A percentile compares a stretch with the other conserved stretches of the same genome.
Evolutionary conservation across 163 green algal species (phyloP).

Genomic region (Prototheca cutis): DNA sequence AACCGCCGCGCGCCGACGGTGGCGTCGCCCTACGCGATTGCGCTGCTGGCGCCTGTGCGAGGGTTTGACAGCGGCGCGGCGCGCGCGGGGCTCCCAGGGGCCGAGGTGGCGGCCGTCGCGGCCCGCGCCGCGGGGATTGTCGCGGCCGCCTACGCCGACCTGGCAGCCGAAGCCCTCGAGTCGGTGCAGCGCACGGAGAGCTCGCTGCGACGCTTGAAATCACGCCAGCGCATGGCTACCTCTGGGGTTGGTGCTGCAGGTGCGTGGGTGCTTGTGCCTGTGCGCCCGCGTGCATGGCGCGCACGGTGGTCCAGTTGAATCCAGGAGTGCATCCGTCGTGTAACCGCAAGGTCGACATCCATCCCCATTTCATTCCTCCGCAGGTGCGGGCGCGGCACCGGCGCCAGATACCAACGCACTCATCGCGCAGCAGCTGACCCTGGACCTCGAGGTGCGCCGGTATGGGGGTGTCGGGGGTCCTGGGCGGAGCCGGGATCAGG

Average conservation of each 20-base stretch:
- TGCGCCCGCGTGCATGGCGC: neutral
- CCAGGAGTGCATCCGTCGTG: too few species aligned
- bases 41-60: slow-evolving; percentile 46
- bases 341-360: too few species aligned
- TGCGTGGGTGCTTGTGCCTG: neutral
- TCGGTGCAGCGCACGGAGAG: slow-evolving; percentile 78
- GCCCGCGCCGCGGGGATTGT: slow-evolving; percentile 29
- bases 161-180: slow-evolving; percentile 61
- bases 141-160: slow-evolving; percentile 28
- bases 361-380: too few species aligned
- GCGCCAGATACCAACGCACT: slow-evolving; percentile 77
- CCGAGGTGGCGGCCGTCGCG: slow-evolving; percentile 6
- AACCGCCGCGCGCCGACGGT: slow-evolving; percentile 58
- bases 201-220: slow-evolving; percentile 71
- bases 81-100: neutral
- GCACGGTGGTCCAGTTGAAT: too few species aligned
- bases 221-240: slow-evolving; percentile 34
- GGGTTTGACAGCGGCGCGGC: slow-evolving; percentile 5
- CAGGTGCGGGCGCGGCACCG: slow-evolving; percentile 11
- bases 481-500: too few species aligned
- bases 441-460: slow-evolving; percentile 54
- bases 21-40: slow-evolving; percentile 71
- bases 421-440: slow-evolving; percentile 75
- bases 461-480: neutral
- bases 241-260: neutral